phyloP scores from a whole-genome alignment of 1,284 basidiomycete species.

The Sporisorium reilianum region DNA sequence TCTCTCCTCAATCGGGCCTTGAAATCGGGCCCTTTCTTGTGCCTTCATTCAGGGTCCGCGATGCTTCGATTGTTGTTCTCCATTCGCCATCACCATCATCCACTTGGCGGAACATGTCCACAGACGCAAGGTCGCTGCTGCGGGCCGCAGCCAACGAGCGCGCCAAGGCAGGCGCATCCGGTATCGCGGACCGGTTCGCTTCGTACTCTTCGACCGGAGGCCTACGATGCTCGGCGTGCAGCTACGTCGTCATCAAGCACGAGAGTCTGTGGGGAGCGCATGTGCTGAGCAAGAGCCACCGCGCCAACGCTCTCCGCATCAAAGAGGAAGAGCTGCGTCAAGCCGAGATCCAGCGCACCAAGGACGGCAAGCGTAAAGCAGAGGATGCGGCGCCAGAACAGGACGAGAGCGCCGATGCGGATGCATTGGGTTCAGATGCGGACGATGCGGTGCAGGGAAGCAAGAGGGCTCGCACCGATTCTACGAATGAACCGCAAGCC shows the following conservation, averaged over 20 bases:
- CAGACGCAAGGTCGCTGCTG: slow-evolving; percentile 52
- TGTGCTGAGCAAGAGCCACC: slow-evolving; percentile 53
- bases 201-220: slow-evolving; percentile 46
- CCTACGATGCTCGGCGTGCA: slow-evolving; percentile 57
- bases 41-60: slow-evolving; percentile 6
- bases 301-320: slow-evolving; percentile 30
- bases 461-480: slow-evolving; percentile 24
- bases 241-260: slow-evolving; percentile 55
- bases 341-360: slow-evolving; percentile 28
- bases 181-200: slow-evolving; percentile 50
- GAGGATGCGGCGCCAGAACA: slow-evolving; percentile 10
- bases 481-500: neutral
- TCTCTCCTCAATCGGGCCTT: no score
- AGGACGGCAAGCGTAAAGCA: slow-evolving; percentile 49
- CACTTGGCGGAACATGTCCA: slow-evolving; percentile 17
- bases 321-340: slow-evolving; percentile 30
- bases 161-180: slow-evolving; percentile 8
- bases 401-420: neutral
- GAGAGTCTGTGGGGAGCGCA: slow-evolving; percentile 58
- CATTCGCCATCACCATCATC: neutral
- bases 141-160: slow-evolving; percentile 44
- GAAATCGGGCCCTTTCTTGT: no score
- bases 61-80: neutral
- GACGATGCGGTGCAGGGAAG: slow-evolving; percentile 6
- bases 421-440: neutral